A percentile compares a stretch with the other conserved stretches of the same genome.
Conservation (phyloP, 139 green algal genomes). For the Penium margaritaceum region DNA sequence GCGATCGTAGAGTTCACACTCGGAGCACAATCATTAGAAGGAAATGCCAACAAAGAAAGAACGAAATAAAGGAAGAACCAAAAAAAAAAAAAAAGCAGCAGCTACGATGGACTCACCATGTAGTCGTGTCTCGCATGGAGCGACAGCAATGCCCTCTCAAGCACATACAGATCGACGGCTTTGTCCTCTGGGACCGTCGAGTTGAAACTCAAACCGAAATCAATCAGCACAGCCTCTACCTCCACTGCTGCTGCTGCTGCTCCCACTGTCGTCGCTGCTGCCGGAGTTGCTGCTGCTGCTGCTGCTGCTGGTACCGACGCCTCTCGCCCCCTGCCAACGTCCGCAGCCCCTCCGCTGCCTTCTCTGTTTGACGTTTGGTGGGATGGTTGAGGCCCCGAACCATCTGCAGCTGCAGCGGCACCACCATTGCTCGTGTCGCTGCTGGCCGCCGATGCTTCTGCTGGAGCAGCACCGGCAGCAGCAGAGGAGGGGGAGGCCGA, state of each 20-base stretch:
- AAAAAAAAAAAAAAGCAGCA: too few species aligned
- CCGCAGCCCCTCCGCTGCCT: neutral
- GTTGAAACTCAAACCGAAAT: conserved; percentile 77
- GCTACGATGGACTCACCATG: neutral
- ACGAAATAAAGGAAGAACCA: too few species aligned
- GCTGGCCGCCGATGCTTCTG: neutral
- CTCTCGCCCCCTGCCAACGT: neutral
- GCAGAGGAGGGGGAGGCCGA: neutral
- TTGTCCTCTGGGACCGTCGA: conserved; percentile 58
- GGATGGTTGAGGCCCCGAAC: neutral
- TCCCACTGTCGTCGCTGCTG: neutral
- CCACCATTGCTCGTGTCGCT: neutral
- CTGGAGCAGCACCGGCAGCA: neutral
- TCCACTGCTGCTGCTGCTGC: conserved; percentile 4
- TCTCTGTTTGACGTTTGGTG: neutral
- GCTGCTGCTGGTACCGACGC: neutral
- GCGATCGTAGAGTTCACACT: too few species aligned
- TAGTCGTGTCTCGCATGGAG: conserved; percentile 54
- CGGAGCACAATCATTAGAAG: too few species aligned
- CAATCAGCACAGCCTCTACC: conserved; percentile 66
- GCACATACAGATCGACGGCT: conserved; percentile 77
- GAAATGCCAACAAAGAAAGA: too few species aligned
- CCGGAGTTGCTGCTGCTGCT: conserved; percentile 48
- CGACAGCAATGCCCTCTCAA: conserved; percentile 74
- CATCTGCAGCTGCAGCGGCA: neutral